These are phyloP conservation scores for Rhizoclosmatium globosum DNA, from an alignment of 192 early-diverging fungal species.

Conservation along the genomic window DNA sequence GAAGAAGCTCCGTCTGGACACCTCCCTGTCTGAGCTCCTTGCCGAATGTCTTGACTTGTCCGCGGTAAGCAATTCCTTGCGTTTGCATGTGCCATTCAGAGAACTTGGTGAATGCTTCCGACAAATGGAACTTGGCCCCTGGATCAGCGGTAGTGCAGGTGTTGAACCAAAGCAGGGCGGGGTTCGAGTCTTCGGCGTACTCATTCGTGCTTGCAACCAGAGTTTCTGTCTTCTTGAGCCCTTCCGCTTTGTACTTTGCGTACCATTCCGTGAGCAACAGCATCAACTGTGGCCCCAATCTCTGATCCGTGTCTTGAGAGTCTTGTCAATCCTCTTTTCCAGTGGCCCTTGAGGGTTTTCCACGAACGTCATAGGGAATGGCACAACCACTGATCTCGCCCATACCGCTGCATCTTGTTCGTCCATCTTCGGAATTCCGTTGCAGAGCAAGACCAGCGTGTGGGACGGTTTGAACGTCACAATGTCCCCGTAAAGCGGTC, in stretches of 20 bases:
- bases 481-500: neutral
- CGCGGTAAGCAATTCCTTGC: too few species aligned
- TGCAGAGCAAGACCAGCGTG: neutral
- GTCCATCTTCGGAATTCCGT: slow-evolving; percentile 5
- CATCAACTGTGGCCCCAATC: slow-evolving; percentile 3
- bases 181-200: too few species aligned
- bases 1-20: too few species aligned
- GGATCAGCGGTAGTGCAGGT: too few species aligned
- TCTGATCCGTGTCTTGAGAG: neutral
- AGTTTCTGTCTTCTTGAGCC: neutral
- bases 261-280: slow-evolving; percentile 11
- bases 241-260: neutral
- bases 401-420: neutral
- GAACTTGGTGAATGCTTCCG: too few species aligned
- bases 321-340: neutral
- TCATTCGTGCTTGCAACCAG: neutral
- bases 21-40: too few species aligned
- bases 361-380: neutral
- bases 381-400: neutral
- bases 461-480: neutral
- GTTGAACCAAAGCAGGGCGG: too few species aligned
- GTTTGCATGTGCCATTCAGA: too few species aligned
- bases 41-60: too few species aligned
- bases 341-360: neutral
- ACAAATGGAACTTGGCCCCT: too few species aligned